Conservation (phyloP, 2,329 filamentous ascomycete genomes). For the Penicillium sp. region DNA sequence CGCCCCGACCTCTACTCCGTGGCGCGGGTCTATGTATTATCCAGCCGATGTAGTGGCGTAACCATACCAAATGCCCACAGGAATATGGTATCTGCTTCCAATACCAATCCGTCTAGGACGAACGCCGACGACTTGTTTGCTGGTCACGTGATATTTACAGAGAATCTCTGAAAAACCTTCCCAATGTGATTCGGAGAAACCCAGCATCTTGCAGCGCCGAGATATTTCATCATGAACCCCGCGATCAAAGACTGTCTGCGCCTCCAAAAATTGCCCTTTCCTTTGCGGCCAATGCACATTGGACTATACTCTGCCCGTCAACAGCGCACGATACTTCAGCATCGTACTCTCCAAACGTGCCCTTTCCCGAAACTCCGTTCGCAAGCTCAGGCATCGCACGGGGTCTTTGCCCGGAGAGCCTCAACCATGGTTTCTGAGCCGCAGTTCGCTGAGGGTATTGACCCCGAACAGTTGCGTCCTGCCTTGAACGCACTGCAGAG, state of each 20-base stretch:
- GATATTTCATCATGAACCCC: conserved; percentile 8
- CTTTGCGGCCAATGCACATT: neutral
- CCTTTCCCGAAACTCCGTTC: neutral
- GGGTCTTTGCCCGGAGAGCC: conserved; percentile 20
- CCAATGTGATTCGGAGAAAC: conserved; percentile 1
- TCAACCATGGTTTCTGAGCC: conserved; percentile 28
- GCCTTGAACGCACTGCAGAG: conserved; percentile 32
- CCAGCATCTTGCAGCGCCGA: neutral
- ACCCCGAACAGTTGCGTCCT: conserved; percentile 31
- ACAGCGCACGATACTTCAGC: neutral
- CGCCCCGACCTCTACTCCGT: neutral
- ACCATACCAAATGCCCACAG: too few species aligned
- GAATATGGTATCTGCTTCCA: too few species aligned
- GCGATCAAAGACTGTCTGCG: conserved; percentile 2
- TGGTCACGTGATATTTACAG: conserved; percentile 1
- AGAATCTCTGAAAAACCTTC: neutral
- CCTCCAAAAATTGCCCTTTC: neutral
- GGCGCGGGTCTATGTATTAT: too few species aligned
- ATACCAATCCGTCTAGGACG: neutral
- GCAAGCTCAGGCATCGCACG: conserved; percentile 1
- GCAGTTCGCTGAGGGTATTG: conserved; percentile 36
- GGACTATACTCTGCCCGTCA: conserved; percentile 3
- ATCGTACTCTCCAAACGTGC: neutral
- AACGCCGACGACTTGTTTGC: neutral
- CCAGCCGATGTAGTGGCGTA: too few species aligned